Evolutionary conservation across 164 flowering plant species (phyloP), one percentile per base, ranked within the genome.

Genomic region (Magnolia sinica): DNA sequence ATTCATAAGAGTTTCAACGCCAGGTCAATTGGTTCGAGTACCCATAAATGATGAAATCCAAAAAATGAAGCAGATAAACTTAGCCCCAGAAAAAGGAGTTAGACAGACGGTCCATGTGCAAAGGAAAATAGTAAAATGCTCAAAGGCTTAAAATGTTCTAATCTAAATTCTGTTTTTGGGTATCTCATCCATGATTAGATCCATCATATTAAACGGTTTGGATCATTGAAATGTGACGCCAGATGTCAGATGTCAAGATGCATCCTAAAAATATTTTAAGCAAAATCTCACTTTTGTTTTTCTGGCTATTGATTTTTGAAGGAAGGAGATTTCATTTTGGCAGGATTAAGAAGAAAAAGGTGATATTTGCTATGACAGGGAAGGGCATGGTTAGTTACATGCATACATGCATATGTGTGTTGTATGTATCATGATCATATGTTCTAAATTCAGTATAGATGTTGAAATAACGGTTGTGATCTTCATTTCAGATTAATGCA

Each of bases 311-410:
- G 14, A 11, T 45, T 50, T 77, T 16, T 11, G 7, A 37, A 87
- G 89, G 89, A 29, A 81, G 82, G 76, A 85, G 86, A 71, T 87
- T 87, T 77, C 83, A 87, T 6, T 23, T 85, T 1, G 89, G 88
- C 22, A 76, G 4, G 9, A 16, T 87, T 50, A 81, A 63, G n/a
- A 72, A 70, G 16, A 50, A 79, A 23, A 86, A 77, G 24, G 91
- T 90, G 58, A 86, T 90, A 23, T 16, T 89, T 22, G 93, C 88
- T 1, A 89, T 90, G 93, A 88, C 91, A 52, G 93, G 93, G 71
- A 73, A 87, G 67, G 74, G 88, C 79, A 87, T 87, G 93, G 93
- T 87, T 83, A n/a, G 45, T 37, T 0, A 37, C 5, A 37, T 37
- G 5, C 45, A 37, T 37, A 37, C 45, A 37, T 37, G 45, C 45